phyloP scores from a whole-genome alignment of 1,139 yeast species.

The Blastobotrys buckinghamii region DNA sequence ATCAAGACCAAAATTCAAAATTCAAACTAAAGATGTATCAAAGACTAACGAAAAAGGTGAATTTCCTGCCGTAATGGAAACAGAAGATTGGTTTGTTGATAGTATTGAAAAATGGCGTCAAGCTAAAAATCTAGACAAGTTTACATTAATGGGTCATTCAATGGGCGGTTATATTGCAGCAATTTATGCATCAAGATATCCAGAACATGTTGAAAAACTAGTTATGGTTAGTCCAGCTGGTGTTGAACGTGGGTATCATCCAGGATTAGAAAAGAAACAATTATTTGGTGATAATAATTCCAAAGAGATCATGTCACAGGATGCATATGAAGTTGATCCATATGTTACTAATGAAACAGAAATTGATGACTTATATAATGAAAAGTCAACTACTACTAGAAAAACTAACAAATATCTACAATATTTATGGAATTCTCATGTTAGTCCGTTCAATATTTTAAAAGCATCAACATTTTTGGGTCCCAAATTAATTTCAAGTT shows the following conservation, averaged over 20 bases:
- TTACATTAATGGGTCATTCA: conserved; percentile 78
- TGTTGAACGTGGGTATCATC: conserved; percentile 36
- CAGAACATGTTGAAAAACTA: conserved; percentile 51
- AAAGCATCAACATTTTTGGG: conserved; percentile 34
- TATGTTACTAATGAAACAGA: background rate
- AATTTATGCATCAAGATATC: conserved; percentile 69
- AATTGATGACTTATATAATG: conserved; percentile 10
- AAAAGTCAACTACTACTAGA: conserved; percentile 12
- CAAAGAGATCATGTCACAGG: conserved; percentile 7
- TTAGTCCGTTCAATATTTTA: conserved; percentile 34
- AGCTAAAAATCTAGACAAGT: conserved; percentile 38
- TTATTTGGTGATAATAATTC: conserved; percentile 11
- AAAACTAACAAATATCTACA: conserved; percentile 12
- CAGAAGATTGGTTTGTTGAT: conserved; percentile 71
- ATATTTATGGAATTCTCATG: conserved; percentile 34
- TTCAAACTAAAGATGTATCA: conserved; percentile 26
- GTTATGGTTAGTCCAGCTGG: conserved; percentile 82
- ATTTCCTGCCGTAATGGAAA: conserved; percentile 41
- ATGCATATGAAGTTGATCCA: conserved; percentile 9
- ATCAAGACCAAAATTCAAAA: conserved; percentile 46
- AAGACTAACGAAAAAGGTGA: conserved; percentile 35
- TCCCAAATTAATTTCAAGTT: conserved; percentile 33
- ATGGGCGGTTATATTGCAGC: conserved; percentile 82
- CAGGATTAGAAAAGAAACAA: conserved; percentile 20
- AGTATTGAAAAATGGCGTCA: conserved; percentile 71